A percentile compares a stretch with the other conserved stretches of the same genome.
Conservation (phyloP, 169 alveolate genomes). For the Plasmodium chabaudi region DNA sequence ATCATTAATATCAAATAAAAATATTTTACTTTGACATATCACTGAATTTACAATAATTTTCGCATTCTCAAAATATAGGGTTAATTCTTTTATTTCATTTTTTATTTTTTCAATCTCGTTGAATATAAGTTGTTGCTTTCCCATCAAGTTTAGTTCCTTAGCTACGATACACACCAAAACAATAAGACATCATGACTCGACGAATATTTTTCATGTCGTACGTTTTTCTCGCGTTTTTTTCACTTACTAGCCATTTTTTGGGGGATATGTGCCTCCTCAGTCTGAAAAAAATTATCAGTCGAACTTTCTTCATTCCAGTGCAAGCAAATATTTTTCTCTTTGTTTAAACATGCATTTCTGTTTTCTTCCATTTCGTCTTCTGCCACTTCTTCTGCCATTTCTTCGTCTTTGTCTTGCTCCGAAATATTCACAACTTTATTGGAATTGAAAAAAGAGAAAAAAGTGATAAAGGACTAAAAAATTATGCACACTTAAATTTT, state of each 20-base stretch:
- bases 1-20: conserved; percentile 51
- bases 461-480: no score
- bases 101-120: conserved; percentile 63
- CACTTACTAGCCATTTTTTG: neutral
- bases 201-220: no score
- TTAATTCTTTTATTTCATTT: conserved; percentile 49
- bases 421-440: neutral
- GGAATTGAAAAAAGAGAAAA: no score
- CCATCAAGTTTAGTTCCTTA: conserved; percentile 14
- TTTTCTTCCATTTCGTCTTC: neutral
- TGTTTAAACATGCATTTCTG: neutral
- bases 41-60: conserved; percentile 33
- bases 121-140: conserved; percentile 37
- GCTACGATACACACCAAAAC: no score
- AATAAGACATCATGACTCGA: no score
- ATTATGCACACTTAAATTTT: no score
- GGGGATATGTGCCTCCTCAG: neutral
- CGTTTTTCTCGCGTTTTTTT: no score
- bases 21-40: conserved; percentile 59
- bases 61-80: conserved; percentile 37
- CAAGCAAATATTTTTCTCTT: conserved; percentile 24
- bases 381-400: neutral
- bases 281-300: neutral
- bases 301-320: conserved; percentile 17
- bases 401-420: neutral